Evolutionary conservation across 2,329 filamentous ascomycete species (phyloP).

Genomic region (Tolypocladium tundrense): DNA sequence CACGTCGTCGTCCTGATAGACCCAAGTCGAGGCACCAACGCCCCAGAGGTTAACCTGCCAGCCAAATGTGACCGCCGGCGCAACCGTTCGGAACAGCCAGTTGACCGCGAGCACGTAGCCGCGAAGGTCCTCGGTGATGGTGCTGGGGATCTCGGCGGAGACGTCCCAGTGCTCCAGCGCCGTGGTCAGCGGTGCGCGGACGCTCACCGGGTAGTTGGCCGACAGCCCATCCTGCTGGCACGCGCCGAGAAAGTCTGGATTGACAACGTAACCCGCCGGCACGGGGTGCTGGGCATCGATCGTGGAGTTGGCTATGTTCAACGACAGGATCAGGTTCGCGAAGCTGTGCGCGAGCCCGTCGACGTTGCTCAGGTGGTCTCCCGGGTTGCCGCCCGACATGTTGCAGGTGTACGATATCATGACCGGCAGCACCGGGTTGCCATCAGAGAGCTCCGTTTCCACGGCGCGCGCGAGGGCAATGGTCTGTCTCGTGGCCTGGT

Average conservation of each 20-base stretch:
- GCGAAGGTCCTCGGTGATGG: background rate
- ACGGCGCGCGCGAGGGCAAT: background rate
- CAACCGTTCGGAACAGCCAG: constrained; percentile 1
- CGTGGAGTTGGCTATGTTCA: background rate
- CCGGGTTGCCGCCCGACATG: background rate
- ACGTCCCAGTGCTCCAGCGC: background rate
- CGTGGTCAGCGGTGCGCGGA: background rate
- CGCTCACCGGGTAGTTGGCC: background rate
- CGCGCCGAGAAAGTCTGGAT: constrained; percentile 2
- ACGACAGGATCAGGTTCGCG: constrained; percentile 1
- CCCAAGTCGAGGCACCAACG: background rate
- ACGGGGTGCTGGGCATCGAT: background rate
- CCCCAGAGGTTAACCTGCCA: constrained; percentile 3
- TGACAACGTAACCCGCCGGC: background rate
- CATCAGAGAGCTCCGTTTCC: background rate
- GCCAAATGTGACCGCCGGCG: background rate
- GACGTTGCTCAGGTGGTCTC: background rate
- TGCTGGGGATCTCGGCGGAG: background rate
- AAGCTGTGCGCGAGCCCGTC: background rate
- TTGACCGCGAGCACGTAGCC: constrained; percentile 3
- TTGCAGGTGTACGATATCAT: constrained; percentile 4
- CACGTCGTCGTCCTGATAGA: background rate
- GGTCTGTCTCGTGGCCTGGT: background rate
- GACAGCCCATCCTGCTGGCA: background rate
- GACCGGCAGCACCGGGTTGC: background rate